phyloP scores from a whole-genome alignment of 805 yeast species.

The Zygoascus bituminiphila region DNA sequence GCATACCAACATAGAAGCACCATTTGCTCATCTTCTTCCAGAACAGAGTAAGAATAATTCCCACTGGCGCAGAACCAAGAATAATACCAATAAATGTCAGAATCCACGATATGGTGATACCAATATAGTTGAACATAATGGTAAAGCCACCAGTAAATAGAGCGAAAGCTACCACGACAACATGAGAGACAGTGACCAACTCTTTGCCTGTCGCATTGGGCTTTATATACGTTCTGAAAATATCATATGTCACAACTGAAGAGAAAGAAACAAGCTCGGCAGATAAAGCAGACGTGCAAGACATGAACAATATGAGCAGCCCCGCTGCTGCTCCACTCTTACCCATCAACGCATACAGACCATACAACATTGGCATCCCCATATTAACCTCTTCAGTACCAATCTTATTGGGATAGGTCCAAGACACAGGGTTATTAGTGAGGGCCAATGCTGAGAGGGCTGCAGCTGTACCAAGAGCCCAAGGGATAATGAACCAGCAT shows the following conservation, averaged over 20 bases:
- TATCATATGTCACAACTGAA: constrained; percentile 38
- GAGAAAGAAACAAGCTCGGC: constrained; percentile 37
- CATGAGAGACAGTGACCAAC: constrained; percentile 36
- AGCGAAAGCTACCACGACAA: constrained; percentile 34
- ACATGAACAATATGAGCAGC: constrained; percentile 33
- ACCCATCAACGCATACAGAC: constrained; percentile 75
- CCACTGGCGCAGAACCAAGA: constrained; percentile 4
- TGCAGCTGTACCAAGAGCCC: constrained; percentile 27
- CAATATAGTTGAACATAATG: constrained; percentile 68
- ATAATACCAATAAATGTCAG: constrained; percentile 8
- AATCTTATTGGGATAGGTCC: constrained; percentile 64
- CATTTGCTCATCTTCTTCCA: constrained; percentile 7
- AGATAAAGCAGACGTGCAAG: constrained; percentile 35
- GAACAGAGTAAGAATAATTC: constrained; percentile 4
- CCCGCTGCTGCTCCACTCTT: constrained; percentile 79
- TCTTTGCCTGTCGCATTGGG: constrained; percentile 43
- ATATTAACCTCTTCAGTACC: constrained; percentile 57
- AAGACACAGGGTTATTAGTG: constrained; percentile 60
- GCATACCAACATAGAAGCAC: constrained; percentile 16
- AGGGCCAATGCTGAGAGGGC: constrained; percentile 38
- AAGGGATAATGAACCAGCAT: constrained; percentile 40
- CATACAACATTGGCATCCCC: constrained; percentile 54
- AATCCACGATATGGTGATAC: constrained; percentile 64
- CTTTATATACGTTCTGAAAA: constrained; percentile 38
- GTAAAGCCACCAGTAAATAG: constrained; percentile 67